Percentiles rank a stretch among this genome's conserved stretches.
These are phyloP conservation scores for Chimonanthus salicifolius DNA, from an alignment of 164 flowering plant species.

Conservation along the genomic window DNA sequence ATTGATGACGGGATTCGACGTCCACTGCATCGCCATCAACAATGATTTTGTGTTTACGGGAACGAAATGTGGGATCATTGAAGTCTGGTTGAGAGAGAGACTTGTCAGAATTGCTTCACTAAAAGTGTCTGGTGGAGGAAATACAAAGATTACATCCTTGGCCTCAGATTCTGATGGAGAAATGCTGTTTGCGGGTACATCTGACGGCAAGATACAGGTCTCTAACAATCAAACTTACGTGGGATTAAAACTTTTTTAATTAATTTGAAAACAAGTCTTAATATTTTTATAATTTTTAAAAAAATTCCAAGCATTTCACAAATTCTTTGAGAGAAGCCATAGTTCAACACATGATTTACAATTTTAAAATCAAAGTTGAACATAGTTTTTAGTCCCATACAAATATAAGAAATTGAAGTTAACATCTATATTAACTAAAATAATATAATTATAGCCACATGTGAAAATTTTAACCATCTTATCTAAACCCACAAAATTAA, in stretches of 20 bases:
- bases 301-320: not conserved
- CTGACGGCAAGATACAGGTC: slow-evolving; percentile 72
- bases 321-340: too few species aligned
- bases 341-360: too few species aligned
- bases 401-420: too few species aligned
- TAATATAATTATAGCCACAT: too few species aligned
- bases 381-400: too few species aligned
- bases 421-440: too few species aligned
- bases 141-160: slow-evolving; percentile 44
- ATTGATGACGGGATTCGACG: slow-evolving; percentile 44
- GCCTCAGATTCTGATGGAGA: slow-evolving; percentile 44
- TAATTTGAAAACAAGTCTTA: not conserved
- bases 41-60: slow-evolving; percentile 55
- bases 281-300: not conserved
- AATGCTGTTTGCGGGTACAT: slow-evolving; percentile 57
- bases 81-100: slow-evolving; percentile 63
- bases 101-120: slow-evolving; percentile 42
- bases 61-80: slow-evolving; percentile 57
- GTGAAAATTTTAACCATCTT: too few species aligned
- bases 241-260: not conserved
- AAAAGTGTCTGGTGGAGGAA: slow-evolving; percentile 33
- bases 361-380: too few species aligned
- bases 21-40: slow-evolving; percentile 37
- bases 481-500: too few species aligned
- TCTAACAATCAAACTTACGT: slow-evolving; percentile 11